Percentiles rank a stretch among this genome's conserved stretches.
phyloP scores from a whole-genome alignment of 441 rosid genomes.

The Erysimum cheiri region DNA sequence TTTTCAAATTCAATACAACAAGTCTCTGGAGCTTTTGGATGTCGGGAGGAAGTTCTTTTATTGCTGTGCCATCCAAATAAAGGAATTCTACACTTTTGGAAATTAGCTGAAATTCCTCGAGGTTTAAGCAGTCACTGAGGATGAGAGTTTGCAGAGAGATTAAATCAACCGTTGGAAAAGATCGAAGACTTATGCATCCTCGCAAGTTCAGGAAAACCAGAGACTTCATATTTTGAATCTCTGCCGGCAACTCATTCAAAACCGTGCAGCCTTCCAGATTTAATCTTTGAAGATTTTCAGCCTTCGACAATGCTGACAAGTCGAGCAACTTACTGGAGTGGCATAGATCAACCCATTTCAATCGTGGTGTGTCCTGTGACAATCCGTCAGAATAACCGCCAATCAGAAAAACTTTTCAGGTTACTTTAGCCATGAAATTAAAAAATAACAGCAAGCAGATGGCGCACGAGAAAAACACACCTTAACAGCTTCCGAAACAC shows the following conservation, averaged over 20 bases:
- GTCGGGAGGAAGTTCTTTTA: neutral
- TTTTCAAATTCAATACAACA: slow-evolving; percentile 33
- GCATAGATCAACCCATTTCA: slow-evolving; percentile 24
- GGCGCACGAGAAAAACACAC: neutral
- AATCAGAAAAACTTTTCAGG: too few species aligned
- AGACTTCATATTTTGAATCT: neutral
- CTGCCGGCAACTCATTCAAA: neutral
- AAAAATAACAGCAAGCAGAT: neutral
- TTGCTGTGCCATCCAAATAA: slow-evolving; percentile 22
- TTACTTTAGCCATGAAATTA: neutral
- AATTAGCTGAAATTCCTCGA: neutral
- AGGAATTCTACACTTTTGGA: neutral
- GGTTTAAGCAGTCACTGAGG: slow-evolving; percentile 19
- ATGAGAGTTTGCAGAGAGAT: slow-evolving; percentile 3
- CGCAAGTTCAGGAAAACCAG: neutral
- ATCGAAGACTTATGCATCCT: slow-evolving; percentile 5
- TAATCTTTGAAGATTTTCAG: neutral
- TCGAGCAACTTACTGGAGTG: neutral
- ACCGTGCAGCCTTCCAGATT: slow-evolving; percentile 25
- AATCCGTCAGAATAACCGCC: neutral
- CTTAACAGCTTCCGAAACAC: slow-evolving; percentile 21
- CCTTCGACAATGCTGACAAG: neutral
- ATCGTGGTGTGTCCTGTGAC: slow-evolving; percentile 1
- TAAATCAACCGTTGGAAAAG: slow-evolving; percentile 1
- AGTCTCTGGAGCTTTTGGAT: slow-evolving; percentile 35